A percentile compares a stretch with the other conserved stretches of the same genome.
phyloP scores from a whole-genome alignment of 202 grass and related monocot genomes.

The Digitaria exilis region DNA sequence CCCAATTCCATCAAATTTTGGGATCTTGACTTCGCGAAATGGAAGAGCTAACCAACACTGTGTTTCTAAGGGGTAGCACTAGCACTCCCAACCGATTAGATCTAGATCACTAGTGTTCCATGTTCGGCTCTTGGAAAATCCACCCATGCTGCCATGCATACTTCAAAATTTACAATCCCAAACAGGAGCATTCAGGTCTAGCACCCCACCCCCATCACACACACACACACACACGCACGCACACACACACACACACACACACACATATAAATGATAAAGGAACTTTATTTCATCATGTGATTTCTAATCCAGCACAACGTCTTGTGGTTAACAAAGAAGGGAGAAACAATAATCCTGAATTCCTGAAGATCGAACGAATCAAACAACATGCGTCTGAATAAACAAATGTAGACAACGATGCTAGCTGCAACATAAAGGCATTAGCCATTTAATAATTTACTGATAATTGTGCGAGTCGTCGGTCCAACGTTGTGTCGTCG shows the following conservation, averaged over 20 bases:
- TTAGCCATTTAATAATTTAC: not conserved
- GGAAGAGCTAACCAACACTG: too few relatives aligned
- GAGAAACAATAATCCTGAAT: not conserved
- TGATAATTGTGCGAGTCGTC: not conserved
- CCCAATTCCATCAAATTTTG: too few relatives aligned
- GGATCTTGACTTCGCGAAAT: too few relatives aligned
- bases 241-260: too few relatives aligned
- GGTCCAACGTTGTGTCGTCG: not conserved
- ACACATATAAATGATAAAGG: not conserved
- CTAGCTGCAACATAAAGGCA: not conserved
- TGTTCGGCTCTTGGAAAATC: too few relatives aligned
- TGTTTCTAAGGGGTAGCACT: too few relatives aligned
- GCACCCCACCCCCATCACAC: too few relatives aligned
- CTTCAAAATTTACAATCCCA: not conserved
- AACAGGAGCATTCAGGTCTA: not conserved
- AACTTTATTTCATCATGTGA: not conserved
- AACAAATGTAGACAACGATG: not conserved
- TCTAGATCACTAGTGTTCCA: too few relatives aligned
- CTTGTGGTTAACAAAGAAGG: not conserved
- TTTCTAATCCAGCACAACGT: not conserved
- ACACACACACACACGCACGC: too few relatives aligned
- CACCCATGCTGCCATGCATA: too few relatives aligned
- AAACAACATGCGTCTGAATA: not conserved
- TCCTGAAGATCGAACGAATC: not conserved
- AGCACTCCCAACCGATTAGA: too few relatives aligned